Conservation (phyloP, 1,284 basidiomycete genomes). For the Ganoderma meredithae region DNA sequence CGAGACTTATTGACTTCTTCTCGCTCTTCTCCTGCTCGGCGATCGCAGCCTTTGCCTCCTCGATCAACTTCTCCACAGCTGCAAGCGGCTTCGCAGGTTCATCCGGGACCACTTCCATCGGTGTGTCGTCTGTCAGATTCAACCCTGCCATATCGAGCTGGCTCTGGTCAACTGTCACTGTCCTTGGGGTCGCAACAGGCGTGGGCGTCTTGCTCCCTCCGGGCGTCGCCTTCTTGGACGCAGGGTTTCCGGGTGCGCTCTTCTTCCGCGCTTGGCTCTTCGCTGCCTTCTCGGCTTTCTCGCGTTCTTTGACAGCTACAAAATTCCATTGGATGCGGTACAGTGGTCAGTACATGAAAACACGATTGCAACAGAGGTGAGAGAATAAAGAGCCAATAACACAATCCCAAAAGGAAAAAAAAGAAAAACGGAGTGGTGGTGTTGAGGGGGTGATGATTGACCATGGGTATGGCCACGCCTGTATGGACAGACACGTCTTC, state of each 20-base stretch:
- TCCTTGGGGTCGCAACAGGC: conserved; percentile 28
- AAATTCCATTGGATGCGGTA: conserved; percentile 49
- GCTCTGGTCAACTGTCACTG: conserved; percentile 55
- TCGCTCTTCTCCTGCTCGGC: conserved; percentile 60
- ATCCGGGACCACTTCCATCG: conserved; percentile 44
- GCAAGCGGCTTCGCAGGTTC: conserved; percentile 76
- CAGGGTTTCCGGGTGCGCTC: conserved; percentile 50
- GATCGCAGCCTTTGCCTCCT: conserved; percentile 73
- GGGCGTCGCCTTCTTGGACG: conserved; percentile 52
- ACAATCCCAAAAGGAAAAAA: conserved; percentile 39
- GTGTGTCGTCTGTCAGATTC: conserved; percentile 54
- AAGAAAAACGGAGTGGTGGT: conserved; percentile 15
- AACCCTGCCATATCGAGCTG: conserved; percentile 78
- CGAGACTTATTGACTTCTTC: conserved; percentile 83
- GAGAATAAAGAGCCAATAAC: conserved; percentile 44
- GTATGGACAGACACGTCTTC: conserved; percentile 17
- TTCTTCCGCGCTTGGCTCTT: conserved; percentile 59
- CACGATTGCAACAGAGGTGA: conserved; percentile 2
- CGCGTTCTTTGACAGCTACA: conserved; percentile 78
- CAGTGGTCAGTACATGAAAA: conserved; percentile 43
- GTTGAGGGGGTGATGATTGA: neutral
- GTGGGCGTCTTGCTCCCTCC: conserved; percentile 48
- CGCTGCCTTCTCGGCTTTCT: conserved; percentile 66
- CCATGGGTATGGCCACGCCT: neutral
- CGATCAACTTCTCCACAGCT: conserved; percentile 85